Base-by-base conservation (phyloP, 257 asterid genomes). In the Fraxinus cuspidata region DNA sequence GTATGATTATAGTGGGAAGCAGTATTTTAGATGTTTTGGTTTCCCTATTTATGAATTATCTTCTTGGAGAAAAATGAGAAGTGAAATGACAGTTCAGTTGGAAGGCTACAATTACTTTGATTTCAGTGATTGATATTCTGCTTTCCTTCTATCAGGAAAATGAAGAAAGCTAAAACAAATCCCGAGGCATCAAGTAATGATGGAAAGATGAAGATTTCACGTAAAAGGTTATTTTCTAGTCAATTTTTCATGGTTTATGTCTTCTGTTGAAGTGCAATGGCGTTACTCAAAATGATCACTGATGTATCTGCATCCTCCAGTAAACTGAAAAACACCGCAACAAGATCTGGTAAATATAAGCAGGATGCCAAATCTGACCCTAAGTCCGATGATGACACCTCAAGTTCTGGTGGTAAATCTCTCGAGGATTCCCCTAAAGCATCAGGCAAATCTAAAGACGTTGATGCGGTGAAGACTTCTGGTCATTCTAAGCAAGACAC, bases 261-360 rank as follows among this genome's bases (percentile, higher is more conserved):
- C 27, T 64, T 74, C 74, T 38, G 71, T 68, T 63, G n/a, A 64
- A 31, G 56, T 44, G 27, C 11, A 31, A 10, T 32, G 34, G 79
- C 71, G n/a, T 51, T 40, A 27, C 37, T 18, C 63, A 68, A 77
- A 74, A 65, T 87, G 78, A 84, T 58, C 35, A 29, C 35, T 85
- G 56, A 78, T 67, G 81, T 70, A 51, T 77, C 78, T 83, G 77
- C 29, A 44, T 84, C 74, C 31, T 84, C 81, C 86, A 85, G 96
- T 75, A 92, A 89, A 80, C 65, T 42, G 13, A 89, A 88, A 79
- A 91, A 89, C 31, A 51, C 81, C 21, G 74, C 86, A 10, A 53
- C 87, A 71, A 89, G 86, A 86, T 82, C 89, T 71, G 88, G 86
- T 31, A 87, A 87, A 74, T 76, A 83, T 12, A 90, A 86, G 85